These are phyloP conservation scores for Candolleomyces efflorescens DNA, from an alignment of 768 basidiomycete genomes.

Conservation along the genomic window DNA sequence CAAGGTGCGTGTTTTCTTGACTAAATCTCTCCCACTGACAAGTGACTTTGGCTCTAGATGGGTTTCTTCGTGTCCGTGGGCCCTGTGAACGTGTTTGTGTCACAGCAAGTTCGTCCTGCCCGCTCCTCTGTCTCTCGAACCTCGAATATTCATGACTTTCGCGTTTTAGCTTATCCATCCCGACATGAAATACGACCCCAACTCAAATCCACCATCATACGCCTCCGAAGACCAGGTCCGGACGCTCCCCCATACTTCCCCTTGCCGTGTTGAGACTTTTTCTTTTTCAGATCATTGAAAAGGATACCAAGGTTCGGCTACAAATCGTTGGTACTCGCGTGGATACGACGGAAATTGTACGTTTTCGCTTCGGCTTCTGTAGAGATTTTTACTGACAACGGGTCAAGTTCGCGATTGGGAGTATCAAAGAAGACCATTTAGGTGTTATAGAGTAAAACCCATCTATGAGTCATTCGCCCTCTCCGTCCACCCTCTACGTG, in stretches of 20 bases:
- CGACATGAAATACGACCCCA: slow-evolving; percentile 93
- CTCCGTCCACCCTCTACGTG: neutral
- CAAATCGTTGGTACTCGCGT: slow-evolving; percentile 99
- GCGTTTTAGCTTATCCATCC: slow-evolving; percentile 80
- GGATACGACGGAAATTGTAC: slow-evolving; percentile 94
- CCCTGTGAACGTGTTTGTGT: slow-evolving; percentile 91
- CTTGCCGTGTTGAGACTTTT: neutral
- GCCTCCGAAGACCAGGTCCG: slow-evolving; percentile 83
- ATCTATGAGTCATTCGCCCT: neutral
- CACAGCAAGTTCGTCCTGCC: slow-evolving; percentile 73
- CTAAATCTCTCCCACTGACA: neutral
- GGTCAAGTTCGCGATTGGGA: slow-evolving; percentile 88
- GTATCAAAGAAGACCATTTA: slow-evolving; percentile 96
- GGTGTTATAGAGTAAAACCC: slow-evolving; percentile 75
- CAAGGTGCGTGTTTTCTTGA: slow-evolving; percentile 57
- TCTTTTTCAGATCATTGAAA: slow-evolving; percentile 73
- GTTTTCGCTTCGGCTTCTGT: slow-evolving; percentile 22
- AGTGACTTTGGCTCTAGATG: slow-evolving; percentile 56
- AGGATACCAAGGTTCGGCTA: slow-evolving; percentile 86
- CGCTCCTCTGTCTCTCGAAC: neutral
- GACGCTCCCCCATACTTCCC: neutral
- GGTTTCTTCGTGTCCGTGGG: slow-evolving; percentile 98
- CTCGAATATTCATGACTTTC: neutral
- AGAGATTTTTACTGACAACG: slow-evolving; percentile 1
- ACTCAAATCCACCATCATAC: slow-evolving; percentile 95